Base-by-base conservation (phyloP, 768 basidiomycete species). In the Naematelia aurantialba region DNA sequence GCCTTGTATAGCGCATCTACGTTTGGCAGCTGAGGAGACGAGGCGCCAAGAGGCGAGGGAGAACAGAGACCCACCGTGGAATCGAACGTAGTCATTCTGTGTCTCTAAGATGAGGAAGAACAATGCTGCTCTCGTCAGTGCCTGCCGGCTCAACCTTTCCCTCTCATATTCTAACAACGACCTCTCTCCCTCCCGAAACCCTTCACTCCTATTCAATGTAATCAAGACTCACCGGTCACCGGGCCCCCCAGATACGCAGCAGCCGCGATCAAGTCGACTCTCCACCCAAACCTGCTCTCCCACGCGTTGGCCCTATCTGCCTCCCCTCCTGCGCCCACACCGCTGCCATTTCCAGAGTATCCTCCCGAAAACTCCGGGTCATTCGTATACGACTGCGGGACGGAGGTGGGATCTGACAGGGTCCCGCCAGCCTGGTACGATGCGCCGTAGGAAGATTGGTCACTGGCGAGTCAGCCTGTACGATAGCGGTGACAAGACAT, bases 381-480 rank as follows among this genome's bases (percentile, higher is more conserved):
- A 49, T 70, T 74, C 4, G 65, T 56, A 49, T 70, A 67, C 26
- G 73, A 61, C 39, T 72, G 70, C 26, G 72, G 63, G 10, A 66
- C 61, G 12, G 65, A 67, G 1, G 72, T 59, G 4, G 72, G 72
- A 46, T 74, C 72, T 14, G 72, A 65, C 22, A 73, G 51, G 29
- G 84, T 79, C 12, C 82, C 85, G 13, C 87, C 88, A 12, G 85
- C 85, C 75, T 88, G 88, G 65, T 88, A 89, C 2, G 87, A 85
- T 5, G 78, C 73, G 51, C 78, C 73, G 55, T 66, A 76, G 0
- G 68, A 70, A 5, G 70, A 69, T 17, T 65, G 57, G 54, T 76
- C 75, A 21, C 73, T 74, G n/a, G n/a, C n/a, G n/a, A n/a, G n/a
- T n/a, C n/a, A n/a, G n/a, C n/a, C n/a, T n/a, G n/a, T n/a, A n/a